Base-by-base conservation (phyloP, 176 grass and related monocot species). In the Melocanna baccifera region DNA sequence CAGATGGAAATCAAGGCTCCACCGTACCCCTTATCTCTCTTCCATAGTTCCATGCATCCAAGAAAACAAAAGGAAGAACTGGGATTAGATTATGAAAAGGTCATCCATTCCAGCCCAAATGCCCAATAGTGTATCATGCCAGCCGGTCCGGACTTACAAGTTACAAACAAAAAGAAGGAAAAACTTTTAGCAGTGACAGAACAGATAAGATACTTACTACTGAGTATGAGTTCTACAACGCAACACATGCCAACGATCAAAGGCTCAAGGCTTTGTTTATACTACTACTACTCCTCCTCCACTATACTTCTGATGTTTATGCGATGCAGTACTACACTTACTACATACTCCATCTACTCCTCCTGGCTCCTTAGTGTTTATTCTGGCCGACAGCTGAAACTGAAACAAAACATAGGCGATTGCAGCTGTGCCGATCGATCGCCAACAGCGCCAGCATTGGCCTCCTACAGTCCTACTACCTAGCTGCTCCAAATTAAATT, bases 401-500 rank as follows among this genome's bases (percentile, higher is more conserved):
- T 5, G n/a, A 61, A 61, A 26, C 57, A 57, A 82, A 71, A 59
- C 67, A 43, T 19, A 30, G 52, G 36, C 51, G 25, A 25, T 16
- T 67, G 78, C 63, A 46, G 39, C 34, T 10, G n/a, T n/a, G 48
- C 2, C 48, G n/a, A 69, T 70, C 15, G 52, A 45, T 71, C 80
- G 80, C 37, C 80, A 55, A 32, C 52, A 30, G 80, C 67, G 66
- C 26, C 59, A 37, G 71, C 86, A n/a, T 50, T 75, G 86, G 59
- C 86, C 77, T 67, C 48, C 57, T 73, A 81, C 81, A 61, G 74
- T 67, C 48, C 57, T 73, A 81, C 81, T 68, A 80, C 19, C 81
- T 77, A 55, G 62, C 71, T 67, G 39, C 87, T 68, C 70, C 83
- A 51, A 45, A 61, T 85, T 75, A 85, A 69, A n/a, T 74, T 61